Base-by-base conservation (phyloP, 306 rosid species). In the Hippophae tibetana region DNA sequence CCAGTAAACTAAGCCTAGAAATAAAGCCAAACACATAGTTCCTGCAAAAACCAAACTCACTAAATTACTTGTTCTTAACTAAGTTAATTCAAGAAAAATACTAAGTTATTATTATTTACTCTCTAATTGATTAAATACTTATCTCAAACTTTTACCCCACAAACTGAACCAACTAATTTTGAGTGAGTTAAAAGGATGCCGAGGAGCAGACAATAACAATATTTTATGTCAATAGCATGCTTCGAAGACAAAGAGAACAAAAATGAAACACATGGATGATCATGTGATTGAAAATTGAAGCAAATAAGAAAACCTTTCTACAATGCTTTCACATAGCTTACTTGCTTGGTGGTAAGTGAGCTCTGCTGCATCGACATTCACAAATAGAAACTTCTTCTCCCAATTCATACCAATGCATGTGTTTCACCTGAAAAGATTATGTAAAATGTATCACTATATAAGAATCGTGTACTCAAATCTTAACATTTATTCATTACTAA, bases 281-380 rank as follows among this genome's bases (percentile, higher is more conserved):
- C 55, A 18, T 18, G 23, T 18, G 1, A 18, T 18, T 18, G 23
- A 18, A 18, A 18, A 18, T 9, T 45, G 31, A 49, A 62, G 38
- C 58, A 63, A 53, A 61, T 50, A 14, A 48, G 64, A 52, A 25
- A 18, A 52, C 23, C n/a, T 7, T 40, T 55, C 58, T 47, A 42
- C 52, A 47, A 42, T 44, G 57, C 43, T 18, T 9, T 11, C n/a
- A 25, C 13, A 64, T 54, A 69, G 69, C 81, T 83, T 82, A 90
- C 97, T 79, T 87, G 97, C 96, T 90, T 63, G 97, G 92, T 11
- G 92, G 97, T 69, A 90, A 87, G 53, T 75, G 71, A 43, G 97
- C 97, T 72, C 95, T 85, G 6, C 89, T 85, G 86, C 96, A 90
- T 80, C 96, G 79, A 68, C 97, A 90, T 66, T 90, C 97, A 48